Base-by-base conservation (phyloP, 345 rosid genomes). In the Limnanthes douglasii region DNA sequence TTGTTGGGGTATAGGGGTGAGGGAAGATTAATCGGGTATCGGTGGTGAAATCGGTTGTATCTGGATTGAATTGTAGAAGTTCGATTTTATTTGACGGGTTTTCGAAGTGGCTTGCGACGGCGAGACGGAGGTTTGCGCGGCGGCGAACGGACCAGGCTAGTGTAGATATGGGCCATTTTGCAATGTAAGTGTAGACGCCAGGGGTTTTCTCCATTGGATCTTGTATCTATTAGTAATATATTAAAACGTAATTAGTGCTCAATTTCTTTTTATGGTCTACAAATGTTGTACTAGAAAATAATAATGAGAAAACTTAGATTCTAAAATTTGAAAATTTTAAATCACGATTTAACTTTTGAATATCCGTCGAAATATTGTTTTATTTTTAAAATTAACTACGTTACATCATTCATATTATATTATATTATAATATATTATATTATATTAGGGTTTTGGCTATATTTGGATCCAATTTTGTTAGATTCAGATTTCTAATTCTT, bases 1-100 rank as follows among this genome's bases (percentile, higher is more conserved):
- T 74, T 5, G 84, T 61, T 15, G 78, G 73, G 1, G 78, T 56
- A n/a, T 61, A 74, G 15, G 84, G 84, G 47, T 70, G 78, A 50
- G 70, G 68, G 42, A 67, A 67, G 15, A 65, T 11, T 0, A 70
- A 62, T 43, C 62, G 73, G 37, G 6, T 37, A 6, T 70, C 64
- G 30, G 75, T 24, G 8, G 65, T 13, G 69, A 75, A 70, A 38
- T 39, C 47, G 10, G 43, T 53, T 1, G 64, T 38, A 36, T 56
- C 46, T 0, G 24, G 50, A 31, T 59, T 54, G 61, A 75, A 67
- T 3, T 67, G 56, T 5, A 75, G 58, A 3, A 75, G 41, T 25
- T 70, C 78, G 2, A 75, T 68, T 31, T 62, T 75, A 58, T 70
- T 75, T 59, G 57, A 41, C 9, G 59, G 54, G 20, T 70, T 75